phyloP scores from a whole-genome alignment of 306 rosid species.

The Macrotyloma uniflorum region DNA sequence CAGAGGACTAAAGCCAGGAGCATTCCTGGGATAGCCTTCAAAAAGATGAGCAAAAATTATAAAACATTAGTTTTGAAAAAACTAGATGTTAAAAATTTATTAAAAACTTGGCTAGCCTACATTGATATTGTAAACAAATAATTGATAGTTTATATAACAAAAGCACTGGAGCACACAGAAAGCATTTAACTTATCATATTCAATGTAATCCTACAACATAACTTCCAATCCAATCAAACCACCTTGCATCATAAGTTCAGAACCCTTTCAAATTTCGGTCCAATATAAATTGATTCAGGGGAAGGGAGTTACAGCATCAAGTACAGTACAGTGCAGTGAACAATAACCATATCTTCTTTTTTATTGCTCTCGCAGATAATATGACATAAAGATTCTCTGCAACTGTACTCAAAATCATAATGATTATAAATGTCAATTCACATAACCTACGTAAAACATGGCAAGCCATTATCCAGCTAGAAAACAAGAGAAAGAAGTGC shows the following conservation, averaged over 20 bases:
- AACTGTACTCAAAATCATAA: slow-evolving; percentile 16
- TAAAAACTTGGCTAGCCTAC: slow-evolving; percentile 5
- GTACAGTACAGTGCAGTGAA: background rate
- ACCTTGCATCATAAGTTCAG: slow-evolving; percentile 12
- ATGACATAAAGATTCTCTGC: background rate
- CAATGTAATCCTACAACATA: background rate
- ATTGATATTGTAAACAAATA: background rate
- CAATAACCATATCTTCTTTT: background rate
- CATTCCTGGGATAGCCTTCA: slow-evolving; percentile 97
- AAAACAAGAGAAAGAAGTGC: slow-evolving; percentile 26
- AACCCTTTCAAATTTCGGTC: slow-evolving; percentile 13
- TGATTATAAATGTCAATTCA: background rate
- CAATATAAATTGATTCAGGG: background rate
- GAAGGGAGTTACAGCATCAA: slow-evolving; percentile 10
- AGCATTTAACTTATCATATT: slow-evolving; percentile 1
- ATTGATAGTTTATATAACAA: background rate
- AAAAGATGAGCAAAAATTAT: slow-evolving; percentile 12
- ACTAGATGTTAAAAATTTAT: background rate
- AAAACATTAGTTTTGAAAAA: slow-evolving; percentile 3
- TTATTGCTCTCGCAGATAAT: slow-evolving; percentile 10
- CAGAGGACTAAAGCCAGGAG: slow-evolving; percentile 92
- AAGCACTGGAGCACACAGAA: background rate
- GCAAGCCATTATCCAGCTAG: slow-evolving; percentile 13
- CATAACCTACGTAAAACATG: slow-evolving; percentile 2
- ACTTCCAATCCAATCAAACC: slow-evolving; percentile 3